Percentiles rank a stretch among this genome's conserved stretches.
These are phyloP conservation scores for Podila epicladia DNA, from an alignment of 192 early-diverging fungal genomes.

Conservation along the genomic window DNA sequence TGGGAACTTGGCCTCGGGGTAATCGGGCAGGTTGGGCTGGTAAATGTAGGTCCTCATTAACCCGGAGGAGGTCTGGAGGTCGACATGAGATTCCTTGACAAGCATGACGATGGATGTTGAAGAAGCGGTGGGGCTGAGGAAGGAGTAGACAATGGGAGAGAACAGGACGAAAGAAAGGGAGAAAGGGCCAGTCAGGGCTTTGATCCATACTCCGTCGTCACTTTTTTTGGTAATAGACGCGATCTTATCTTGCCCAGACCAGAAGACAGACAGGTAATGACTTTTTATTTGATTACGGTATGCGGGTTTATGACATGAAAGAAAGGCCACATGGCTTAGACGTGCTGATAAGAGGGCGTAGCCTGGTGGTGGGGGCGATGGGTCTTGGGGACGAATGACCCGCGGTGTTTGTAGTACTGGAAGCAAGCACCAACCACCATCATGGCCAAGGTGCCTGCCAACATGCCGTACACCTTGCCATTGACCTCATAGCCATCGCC, in stretches of 20 bases:
- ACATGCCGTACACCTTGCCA: constrained; percentile 73
- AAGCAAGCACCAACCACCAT: constrained; percentile 72
- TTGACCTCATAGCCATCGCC: constrained; percentile 52
- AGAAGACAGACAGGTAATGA: neutral
- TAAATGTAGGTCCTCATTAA: constrained; percentile 66
- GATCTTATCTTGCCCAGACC: too few species aligned
- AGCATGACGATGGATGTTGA: constrained; percentile 44
- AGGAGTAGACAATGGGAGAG: neutral
- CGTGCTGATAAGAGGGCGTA: constrained; percentile 34
- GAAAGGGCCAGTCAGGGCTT: too few species aligned
- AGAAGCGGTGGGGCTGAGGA: neutral
- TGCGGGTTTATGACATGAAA: too few species aligned
- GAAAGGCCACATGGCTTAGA: constrained; percentile 2
- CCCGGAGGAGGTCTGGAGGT: constrained; percentile 55
- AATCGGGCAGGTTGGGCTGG: constrained; percentile 61
- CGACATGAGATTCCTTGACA: constrained; percentile 59
- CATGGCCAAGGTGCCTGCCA: constrained; percentile 71
- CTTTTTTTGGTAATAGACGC: too few species aligned
- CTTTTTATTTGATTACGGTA: too few species aligned
- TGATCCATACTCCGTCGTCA: too few species aligned
- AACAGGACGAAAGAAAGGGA: too few species aligned
- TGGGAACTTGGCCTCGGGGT: constrained; percentile 63
- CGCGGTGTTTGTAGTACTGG: constrained; percentile 70
- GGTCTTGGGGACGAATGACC: constrained; percentile 26
- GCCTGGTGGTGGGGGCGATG: constrained; percentile 28